Evolutionary conservation across 371 early-diverging fungal species (phyloP).

Genomic region (Cokeromyces recurvatus): DNA sequence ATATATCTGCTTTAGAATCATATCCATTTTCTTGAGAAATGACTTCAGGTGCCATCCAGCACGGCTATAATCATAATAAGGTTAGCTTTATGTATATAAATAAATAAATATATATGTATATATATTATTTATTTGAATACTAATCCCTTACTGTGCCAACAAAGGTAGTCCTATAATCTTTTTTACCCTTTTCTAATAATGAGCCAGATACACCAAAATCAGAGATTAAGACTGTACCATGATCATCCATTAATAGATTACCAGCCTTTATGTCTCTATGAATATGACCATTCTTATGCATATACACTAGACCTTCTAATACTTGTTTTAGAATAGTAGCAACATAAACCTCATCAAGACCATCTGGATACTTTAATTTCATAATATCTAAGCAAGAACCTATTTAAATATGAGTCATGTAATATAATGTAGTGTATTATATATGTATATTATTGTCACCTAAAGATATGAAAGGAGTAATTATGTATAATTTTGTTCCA

Average conservation of each 20-base stretch:
- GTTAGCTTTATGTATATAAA: not conserved
- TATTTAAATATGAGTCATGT: not conserved
- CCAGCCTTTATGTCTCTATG: conserved; percentile 92
- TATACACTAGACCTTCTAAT: conserved; percentile 78
- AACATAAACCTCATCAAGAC: conserved; percentile 76
- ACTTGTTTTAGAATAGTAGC: conserved; percentile 83
- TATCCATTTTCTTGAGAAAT: conserved; percentile 70
- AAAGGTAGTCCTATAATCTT: conserved; percentile 74
- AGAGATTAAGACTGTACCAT: conserved; percentile 78
- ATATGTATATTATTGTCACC: conserved; percentile 36
- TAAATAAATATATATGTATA: no score
- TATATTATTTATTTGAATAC: not conserved
- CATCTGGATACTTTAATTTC: conserved; percentile 74
- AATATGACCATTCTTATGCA: conserved; percentile 83
- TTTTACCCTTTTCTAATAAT: conserved; percentile 73
- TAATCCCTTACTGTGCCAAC: conserved; percentile 36
- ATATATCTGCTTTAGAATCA: conserved; percentile 85
- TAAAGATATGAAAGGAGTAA: conserved; percentile 77
- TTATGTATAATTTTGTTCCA: conserved; percentile 74
- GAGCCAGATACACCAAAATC: conserved; percentile 89
- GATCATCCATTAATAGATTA: conserved; percentile 79
- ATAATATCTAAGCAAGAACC: conserved; percentile 85
- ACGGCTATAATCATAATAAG: conserved; percentile 46
- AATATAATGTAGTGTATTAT: conserved; percentile 2
- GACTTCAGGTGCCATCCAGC: conserved; percentile 85